Conservation (phyloP, 2,329 filamentous ascomycete species). For the Microsporum canis region DNA sequence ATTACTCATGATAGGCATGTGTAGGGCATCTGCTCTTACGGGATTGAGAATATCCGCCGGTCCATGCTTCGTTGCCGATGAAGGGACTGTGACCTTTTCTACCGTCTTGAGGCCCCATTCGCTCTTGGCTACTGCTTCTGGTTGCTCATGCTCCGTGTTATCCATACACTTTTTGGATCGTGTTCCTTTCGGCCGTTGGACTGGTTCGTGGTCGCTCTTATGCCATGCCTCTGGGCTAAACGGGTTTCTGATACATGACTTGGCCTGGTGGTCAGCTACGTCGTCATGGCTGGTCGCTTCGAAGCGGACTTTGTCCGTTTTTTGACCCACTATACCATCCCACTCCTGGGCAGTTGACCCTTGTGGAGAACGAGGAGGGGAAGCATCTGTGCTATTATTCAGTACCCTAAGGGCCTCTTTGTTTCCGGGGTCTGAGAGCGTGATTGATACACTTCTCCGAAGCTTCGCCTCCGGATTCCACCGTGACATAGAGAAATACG, state of each 20-base stretch:
- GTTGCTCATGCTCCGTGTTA: not conserved
- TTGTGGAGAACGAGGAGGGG: not conserved
- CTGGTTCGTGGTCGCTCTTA: not conserved
- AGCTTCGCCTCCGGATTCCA: not conserved
- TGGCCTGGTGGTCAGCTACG: not conserved
- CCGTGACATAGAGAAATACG: not conserved
- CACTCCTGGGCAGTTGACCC: not conserved
- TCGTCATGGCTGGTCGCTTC: not conserved
- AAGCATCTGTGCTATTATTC: not conserved
- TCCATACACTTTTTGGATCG: not conserved
- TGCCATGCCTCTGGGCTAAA: constrained; percentile 11
- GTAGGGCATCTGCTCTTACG: not conserved
- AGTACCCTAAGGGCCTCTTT: not conserved
- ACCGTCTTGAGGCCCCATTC: not conserved
- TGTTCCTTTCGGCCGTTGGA: not conserved
- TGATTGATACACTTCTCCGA: not conserved
- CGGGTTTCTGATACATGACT: constrained; percentile 5
- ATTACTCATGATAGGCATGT: not conserved
- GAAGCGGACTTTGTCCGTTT: not conserved
- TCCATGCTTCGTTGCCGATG: not conserved
- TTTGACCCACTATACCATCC: not conserved
- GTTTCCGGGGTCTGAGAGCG: not conserved
- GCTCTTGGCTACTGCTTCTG: not conserved
- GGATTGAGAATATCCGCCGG: not conserved
- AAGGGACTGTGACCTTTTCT: not conserved